These are phyloP conservation scores for Exophiala sp. DNA, from an alignment of 2,329 filamentous ascomycete species.

Conservation along the genomic window DNA sequence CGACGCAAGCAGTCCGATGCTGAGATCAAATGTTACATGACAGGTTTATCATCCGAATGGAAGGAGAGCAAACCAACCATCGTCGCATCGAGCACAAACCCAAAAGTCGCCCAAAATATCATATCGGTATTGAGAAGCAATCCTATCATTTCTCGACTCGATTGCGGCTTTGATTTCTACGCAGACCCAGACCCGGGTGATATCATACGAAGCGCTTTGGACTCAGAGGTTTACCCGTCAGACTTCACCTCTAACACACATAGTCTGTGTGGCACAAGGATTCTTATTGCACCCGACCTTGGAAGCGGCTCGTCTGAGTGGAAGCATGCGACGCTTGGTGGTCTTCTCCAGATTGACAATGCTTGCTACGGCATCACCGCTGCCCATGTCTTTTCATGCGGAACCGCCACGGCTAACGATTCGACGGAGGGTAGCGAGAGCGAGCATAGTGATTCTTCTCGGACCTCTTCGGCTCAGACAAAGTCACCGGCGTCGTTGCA, in stretches of 20 bases:
- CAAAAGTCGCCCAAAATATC: not conserved
- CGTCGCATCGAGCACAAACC: not conserved
- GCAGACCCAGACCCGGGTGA: not conserved
- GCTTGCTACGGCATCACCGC: not conserved
- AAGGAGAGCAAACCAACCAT: not conserved
- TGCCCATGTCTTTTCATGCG: not conserved
- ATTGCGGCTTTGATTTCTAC: not conserved
- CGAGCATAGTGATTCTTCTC: not conserved
- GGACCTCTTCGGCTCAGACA: too few species aligned
- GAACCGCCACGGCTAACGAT: not conserved
- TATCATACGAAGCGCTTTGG: not conserved
- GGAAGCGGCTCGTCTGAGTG: not conserved
- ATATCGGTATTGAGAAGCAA: not conserved
- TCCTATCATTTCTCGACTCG: not conserved
- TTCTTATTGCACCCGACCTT: too few species aligned
- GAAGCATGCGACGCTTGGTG: not conserved
- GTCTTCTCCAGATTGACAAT: not conserved
- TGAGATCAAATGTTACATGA: not conserved
- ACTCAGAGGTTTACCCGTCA: too few species aligned
- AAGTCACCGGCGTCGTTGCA: too few species aligned
- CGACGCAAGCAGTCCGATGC: not conserved
- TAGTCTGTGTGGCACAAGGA: too few species aligned
- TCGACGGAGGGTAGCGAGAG: not conserved
- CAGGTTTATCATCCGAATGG: not conserved
- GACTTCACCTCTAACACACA: too few species aligned